A percentile compares a stretch with the other conserved stretches of the same genome.
Evolutionary conservation across 1,284 basidiomycete species (phyloP).

Genomic region (Microbotryomycetes sp.): DNA sequence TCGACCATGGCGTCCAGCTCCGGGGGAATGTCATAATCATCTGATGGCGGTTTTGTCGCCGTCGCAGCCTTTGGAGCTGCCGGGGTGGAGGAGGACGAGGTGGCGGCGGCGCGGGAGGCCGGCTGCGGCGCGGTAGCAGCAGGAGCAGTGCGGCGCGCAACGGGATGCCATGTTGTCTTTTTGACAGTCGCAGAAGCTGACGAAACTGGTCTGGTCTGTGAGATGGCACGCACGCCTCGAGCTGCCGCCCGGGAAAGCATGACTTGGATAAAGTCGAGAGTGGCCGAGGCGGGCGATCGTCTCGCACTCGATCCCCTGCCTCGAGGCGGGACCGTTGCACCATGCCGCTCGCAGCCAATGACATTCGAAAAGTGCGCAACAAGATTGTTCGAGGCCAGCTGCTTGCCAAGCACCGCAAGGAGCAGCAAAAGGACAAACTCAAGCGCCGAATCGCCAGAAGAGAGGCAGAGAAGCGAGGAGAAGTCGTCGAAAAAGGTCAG

Average conservation of each 20-base stretch:
- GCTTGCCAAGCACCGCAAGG: conserved; percentile 60
- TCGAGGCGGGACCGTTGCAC: background rate
- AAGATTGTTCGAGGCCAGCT: conserved; percentile 41
- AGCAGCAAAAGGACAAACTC: conserved; percentile 73
- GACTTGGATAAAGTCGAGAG: background rate
- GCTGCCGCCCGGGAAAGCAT: background rate
- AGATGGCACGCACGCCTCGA: background rate
- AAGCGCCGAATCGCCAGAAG: conserved; percentile 65
- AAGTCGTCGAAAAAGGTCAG: conserved; percentile 38
- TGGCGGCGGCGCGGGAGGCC: too few species aligned
- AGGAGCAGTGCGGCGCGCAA: background rate
- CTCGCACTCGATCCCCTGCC: background rate
- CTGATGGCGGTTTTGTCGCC: background rate
- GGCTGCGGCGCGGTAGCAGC: background rate
- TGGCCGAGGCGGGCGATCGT: background rate
- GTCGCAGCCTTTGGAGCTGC: too few species aligned
- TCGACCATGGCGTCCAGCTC: background rate
- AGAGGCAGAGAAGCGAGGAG: conserved; percentile 54
- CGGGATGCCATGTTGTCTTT: background rate
- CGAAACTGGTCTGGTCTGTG: background rate
- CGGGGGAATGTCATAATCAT: background rate
- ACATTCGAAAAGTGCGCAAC: conserved; percentile 38
- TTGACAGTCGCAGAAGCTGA: background rate
- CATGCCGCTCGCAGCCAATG: conserved; percentile 14
- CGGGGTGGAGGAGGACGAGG: background rate